phyloP scores from a whole-genome alignment of 495 filamentous ascomycete genomes.

The Aspergillus ostianus region DNA sequence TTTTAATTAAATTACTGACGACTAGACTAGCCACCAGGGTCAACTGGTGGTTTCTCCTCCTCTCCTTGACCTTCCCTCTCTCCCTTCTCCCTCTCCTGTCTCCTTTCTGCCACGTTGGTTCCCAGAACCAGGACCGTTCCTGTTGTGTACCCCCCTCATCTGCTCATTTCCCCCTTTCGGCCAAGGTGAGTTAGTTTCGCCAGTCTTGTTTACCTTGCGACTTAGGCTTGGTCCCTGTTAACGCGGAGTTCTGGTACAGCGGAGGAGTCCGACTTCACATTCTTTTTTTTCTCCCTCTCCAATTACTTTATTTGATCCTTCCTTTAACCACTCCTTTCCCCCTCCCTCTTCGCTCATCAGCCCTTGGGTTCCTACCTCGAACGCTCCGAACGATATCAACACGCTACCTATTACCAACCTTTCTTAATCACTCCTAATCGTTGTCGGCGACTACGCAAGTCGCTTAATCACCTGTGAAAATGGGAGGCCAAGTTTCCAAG shows the following conservation, averaged over 20 bases:
- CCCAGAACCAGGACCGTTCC: background rate
- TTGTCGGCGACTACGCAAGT: constrained; percentile 8
- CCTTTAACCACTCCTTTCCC: background rate
- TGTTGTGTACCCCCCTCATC: background rate
- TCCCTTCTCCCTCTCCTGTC: constrained; percentile 7
- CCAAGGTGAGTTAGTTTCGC: constrained; percentile 17
- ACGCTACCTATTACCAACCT: constrained; percentile 6
- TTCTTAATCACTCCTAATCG: background rate
- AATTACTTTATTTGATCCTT: background rate
- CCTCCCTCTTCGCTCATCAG: background rate
- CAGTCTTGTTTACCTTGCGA: constrained; percentile 16
- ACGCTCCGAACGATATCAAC: background rate
- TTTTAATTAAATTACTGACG: no score
- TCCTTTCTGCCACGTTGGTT: background rate
- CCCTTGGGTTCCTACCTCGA: background rate
- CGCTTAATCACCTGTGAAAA: constrained; percentile 37
- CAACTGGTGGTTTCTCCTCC: constrained; percentile 1
- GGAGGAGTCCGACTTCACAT: constrained; percentile 7
- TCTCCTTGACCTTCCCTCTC: constrained; percentile 15
- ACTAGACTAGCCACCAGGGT: constrained; percentile 1
- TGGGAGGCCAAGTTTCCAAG: constrained; percentile 82
- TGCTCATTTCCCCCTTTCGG: constrained; percentile 3
- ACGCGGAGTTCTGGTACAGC: constrained; percentile 11
- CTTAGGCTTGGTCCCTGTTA: constrained; percentile 7
- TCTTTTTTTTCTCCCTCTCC: constrained; percentile 3